Base-by-base conservation (phyloP, 164 flowering plant species). In the Magnolia kwangsiensis region DNA sequence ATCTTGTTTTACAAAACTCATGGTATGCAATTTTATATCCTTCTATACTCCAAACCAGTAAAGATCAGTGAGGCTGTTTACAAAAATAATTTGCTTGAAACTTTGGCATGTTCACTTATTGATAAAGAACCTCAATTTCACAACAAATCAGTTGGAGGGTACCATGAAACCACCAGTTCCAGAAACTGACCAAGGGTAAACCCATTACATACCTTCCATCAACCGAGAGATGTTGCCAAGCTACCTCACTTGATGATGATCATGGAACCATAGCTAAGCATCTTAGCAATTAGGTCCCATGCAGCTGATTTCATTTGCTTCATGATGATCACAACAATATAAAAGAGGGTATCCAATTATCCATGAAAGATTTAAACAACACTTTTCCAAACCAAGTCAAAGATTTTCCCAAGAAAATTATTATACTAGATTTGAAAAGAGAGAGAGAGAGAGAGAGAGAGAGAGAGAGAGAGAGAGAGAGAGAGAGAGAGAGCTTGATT, bases 261-360 rank as follows among this genome's bases (percentile, higher is more conserved):
- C 45, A 4, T 37, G 45, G 45, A 37, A 55, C 61, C 61, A 55
- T 55, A 8, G 18, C 61, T 55, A 16, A 11, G 10, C 10, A 64
- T 64, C 67, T 64, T 64, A 21, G 21, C 20, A 18, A 64, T 64
- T n/a, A 8, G 19, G 9, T 64, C 67, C 67, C 67, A 18, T n/a
- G 27, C 67, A n/a, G 67, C 67, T 64, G 67, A 23, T 64, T 64
- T 64, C 67, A n/a, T 19, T 64, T 64, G 67, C 67, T 64, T n/a
- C 67, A 64, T 6, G 23, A 21, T 8, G 1, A 8, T 64, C 9
- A 64, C 67, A 64, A 64, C 19, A 8, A 18, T n/a, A 6, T 64
- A 7, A 8, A 18, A 64, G 67, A 64, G 24, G 27, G 23, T n/a
- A 64, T 64, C 27, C 19, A 64, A 37, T 37, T 37, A 37, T 37